Base-by-base conservation (phyloP, 306 rosid genomes). In the Lathyrus tuberosus region DNA sequence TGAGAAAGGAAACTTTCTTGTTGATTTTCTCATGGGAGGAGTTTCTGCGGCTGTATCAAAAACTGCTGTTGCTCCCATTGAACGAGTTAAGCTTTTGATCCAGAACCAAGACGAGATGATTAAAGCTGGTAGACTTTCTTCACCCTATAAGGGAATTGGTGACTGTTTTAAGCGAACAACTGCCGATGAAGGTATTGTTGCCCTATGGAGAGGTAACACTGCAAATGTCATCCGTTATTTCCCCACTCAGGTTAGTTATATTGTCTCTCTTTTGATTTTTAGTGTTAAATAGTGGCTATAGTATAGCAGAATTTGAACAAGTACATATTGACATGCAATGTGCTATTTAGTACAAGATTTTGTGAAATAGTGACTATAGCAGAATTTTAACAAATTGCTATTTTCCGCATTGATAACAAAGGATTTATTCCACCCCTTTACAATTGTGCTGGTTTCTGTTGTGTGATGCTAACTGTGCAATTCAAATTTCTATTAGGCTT, bases 41-140 rank as follows among this genome's bases (percentile, higher is more conserved):
- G 97, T 91, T 69, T 89, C 96, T 3, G 96, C 91, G 20, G 97
- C 97, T 3, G 97, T 91, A 0, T 91, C 96, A 37, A 91, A 91
- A 67, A 91, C 97, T 1, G 94, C 94, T 11, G 94, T 94, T 24
- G 97, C 96, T 26, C 97, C 97, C 5, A 91, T 91, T 31, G 97
- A 91, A 76, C 88, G 97, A 11, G 76, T 91, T 33, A 91, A 91
- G 48, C 96, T 91, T 38, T 70, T 91, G 84, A 91, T 89, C 44
- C 97, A 91, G 58, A 91, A 91, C 69, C 96, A 91, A 80, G 94
- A 91, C 72, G 96, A 87, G 83, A 89, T 91, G 96, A 76, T 91
- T 46, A 91, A 91, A 71, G 24, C 85, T 2, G 97, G 96, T 31
- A 78, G 97, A 62, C 83, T 91, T 14, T 84, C 96, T 70, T 78